Evolutionary conservation across 768 basidiomycete species (phyloP).

Genomic region (Calocybe cyanea): DNA sequence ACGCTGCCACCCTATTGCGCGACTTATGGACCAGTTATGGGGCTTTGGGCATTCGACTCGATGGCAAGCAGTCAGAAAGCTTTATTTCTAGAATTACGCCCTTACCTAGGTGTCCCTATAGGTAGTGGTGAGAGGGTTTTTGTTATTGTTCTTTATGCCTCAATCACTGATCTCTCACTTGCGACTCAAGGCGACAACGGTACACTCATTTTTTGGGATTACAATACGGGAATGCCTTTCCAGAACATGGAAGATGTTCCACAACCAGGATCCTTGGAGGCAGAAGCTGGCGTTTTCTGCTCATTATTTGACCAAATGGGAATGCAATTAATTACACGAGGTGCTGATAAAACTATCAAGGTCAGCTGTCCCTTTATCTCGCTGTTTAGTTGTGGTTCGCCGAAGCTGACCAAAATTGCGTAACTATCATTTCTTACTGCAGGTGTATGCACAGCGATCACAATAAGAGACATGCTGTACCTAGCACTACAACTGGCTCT

Average conservation of each 20-base stretch:
- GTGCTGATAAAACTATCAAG: conserved; percentile 99
- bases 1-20: too few relatives aligned
- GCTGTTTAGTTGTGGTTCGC: conserved; percentile 5
- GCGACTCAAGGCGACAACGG: conserved; percentile 85
- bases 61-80: too few relatives aligned
- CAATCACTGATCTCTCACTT: too few relatives aligned
- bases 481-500: too few relatives aligned
- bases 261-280: conserved; percentile 96
- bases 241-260: conserved; percentile 92
- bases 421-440: background rate
- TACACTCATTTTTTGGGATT: conserved; percentile 90
- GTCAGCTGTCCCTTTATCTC: conserved; percentile 39
- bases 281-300: conserved; percentile 95
- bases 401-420: background rate
- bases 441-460: conserved; percentile 72
- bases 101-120: too few relatives aligned
- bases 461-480: too few relatives aligned
- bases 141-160: too few relatives aligned
- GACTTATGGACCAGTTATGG: too few relatives aligned
- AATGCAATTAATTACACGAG: conserved; percentile 89
- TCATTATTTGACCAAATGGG: conserved; percentile 97
- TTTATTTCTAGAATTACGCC: too few relatives aligned
- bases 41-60: too few relatives aligned
- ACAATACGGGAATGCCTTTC: conserved; percentile 90
- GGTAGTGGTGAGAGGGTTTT: too few relatives aligned